Conservation (phyloP, 345 rosid species). For the Heritiera littoralis region DNA sequence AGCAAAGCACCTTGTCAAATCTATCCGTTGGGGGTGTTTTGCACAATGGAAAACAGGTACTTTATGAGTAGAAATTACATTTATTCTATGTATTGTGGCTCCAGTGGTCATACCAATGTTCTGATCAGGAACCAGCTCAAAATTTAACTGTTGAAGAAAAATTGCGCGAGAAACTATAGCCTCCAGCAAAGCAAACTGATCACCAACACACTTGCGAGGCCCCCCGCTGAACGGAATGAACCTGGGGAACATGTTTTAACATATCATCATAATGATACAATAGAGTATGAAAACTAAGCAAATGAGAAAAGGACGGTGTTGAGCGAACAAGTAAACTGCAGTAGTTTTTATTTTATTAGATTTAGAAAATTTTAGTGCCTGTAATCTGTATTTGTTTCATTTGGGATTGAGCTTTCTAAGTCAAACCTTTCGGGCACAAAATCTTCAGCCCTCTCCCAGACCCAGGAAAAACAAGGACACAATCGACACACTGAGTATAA, state of each 20-base stretch:
- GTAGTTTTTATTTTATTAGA: not conserved
- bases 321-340: not conserved
- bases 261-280: constrained; percentile 3
- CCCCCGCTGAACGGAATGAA: constrained; percentile 97
- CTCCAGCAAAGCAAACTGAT: constrained; percentile 92
- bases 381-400: constrained; percentile 89
- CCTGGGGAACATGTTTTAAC: constrained; percentile 35
- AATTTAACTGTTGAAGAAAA: constrained; percentile 69
- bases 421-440: constrained; percentile 84
- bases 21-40: no score
- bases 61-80: constrained; percentile 39
- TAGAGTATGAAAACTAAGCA: not conserved
- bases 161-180: constrained; percentile 79
- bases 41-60: not conserved
- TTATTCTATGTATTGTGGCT: constrained; percentile 89
- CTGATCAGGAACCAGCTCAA: constrained; percentile 85
- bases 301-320: not conserved
- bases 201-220: constrained; percentile 94
- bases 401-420: constrained; percentile 77
- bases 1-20: constrained; percentile 20
- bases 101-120: constrained; percentile 91
- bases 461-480: constrained; percentile 40
- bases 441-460: constrained; percentile 93
- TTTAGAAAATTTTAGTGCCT: constrained; percentile 39
- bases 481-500: not conserved